Base-by-base conservation (phyloP, 768 basidiomycete genomes). In the Termitomyces heimii region DNA sequence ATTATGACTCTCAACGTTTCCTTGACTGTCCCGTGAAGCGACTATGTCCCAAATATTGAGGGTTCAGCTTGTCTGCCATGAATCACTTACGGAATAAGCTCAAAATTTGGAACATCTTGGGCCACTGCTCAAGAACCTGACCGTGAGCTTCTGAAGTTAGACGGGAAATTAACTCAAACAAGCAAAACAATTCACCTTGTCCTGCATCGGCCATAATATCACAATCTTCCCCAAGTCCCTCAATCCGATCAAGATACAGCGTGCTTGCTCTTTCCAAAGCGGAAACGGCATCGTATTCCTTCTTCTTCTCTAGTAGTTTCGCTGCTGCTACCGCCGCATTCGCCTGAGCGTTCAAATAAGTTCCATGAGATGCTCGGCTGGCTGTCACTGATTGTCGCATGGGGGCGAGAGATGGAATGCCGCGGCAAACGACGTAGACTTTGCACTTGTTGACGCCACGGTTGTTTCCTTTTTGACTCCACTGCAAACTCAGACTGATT, bases 151-250 rank as follows among this genome's bases (percentile, higher is more conserved):
- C 37, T 40, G 60, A 32, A 24, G 42, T 58, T 26, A 60, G 56
- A 32, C 43, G 28, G 22, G 34, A 29, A 55, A 22, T 5, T 10
- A 40, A 7, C 39, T 20, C 16, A 4, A 24, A 9, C 5, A 31
- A n/a, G 37, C 13, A 37, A 24, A 0, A 45, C 26, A 26, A 12
- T 70, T 42, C 48, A 88, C 89, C 82, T 77, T 81, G 73, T 5
- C 87, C 89, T 2, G 89, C 87, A 58, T 87, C 80, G 7, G 88
- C 89, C 85, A 91, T 90, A 22, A 83, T 77, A 58, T 88, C 81
- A 63, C 84, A 88, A 65, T 91, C 88, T 18, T 86, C 83, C 24
- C 80, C 83, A 4, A 92, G 73, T 6, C 77, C 82, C 61, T 86
- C 83, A 42, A 91, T 82, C 8, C 88, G 80, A 67, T 84, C 80